phyloP scores from a whole-genome alignment of 768 basidiomycete genomes.

The Psilocybe subaeruginosa region DNA sequence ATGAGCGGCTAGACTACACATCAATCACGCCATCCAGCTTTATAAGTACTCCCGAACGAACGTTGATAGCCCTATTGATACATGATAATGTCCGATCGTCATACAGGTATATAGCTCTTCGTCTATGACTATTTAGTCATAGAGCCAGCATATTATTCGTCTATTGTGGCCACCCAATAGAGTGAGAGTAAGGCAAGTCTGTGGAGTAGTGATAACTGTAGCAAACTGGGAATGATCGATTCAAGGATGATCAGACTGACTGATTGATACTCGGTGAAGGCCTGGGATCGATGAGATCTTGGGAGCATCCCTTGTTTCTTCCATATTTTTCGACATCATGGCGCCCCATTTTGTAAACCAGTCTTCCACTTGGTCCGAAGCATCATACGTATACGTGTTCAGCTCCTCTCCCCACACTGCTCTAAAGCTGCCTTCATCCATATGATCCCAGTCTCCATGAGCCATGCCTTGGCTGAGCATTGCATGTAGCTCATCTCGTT shows the following conservation, averaged over 20 bases:
- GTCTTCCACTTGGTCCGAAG: constrained; percentile 57
- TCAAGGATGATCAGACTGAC: background rate
- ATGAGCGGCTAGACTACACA: background rate
- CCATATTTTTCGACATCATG: background rate
- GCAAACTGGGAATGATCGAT: background rate
- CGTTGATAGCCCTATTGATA: background rate
- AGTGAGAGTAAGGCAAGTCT: background rate
- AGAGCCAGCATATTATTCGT: background rate
- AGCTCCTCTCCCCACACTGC: constrained; percentile 55
- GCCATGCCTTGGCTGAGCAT: constrained; percentile 36
- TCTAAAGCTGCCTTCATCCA: constrained; percentile 46
- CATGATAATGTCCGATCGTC: background rate
- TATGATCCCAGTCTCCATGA: constrained; percentile 37
- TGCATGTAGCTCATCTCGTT: constrained; percentile 46
- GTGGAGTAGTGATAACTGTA: background rate
- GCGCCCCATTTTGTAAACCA: constrained; percentile 58
- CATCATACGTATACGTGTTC: constrained; percentile 50
- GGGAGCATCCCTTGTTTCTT: background rate
- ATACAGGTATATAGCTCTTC: background rate
- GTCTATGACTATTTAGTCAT: background rate
- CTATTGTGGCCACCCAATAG: background rate
- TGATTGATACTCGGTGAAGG: constrained; percentile 1
- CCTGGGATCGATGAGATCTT: background rate
- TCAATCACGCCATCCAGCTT: too few relatives aligned
- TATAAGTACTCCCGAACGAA: background rate